phyloP scores from a whole-genome alignment of 2,329 filamentous ascomycete species.

The Biscogniauxia sp. region DNA sequence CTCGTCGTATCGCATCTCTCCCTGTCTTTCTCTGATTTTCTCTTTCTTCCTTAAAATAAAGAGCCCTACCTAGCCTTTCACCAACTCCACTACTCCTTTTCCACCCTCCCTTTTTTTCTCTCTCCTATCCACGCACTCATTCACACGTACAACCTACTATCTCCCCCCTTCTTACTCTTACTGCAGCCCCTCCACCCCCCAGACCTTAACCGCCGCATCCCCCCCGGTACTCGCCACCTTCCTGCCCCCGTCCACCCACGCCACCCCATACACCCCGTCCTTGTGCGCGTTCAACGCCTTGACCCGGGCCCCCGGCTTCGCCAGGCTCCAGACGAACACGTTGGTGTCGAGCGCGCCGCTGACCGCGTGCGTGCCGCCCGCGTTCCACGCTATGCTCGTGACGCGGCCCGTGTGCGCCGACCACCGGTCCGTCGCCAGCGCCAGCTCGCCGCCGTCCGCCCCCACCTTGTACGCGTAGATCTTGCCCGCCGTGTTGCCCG shows the following conservation, averaged over 20 bases:
- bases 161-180: constrained; percentile 28
- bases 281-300: constrained; percentile 90
- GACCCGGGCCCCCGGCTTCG: constrained; percentile 77
- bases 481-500: constrained; percentile 81
- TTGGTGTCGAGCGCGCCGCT: constrained; percentile 90
- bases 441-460: constrained; percentile 52
- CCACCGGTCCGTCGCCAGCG: constrained; percentile 73
- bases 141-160: too few species aligned
- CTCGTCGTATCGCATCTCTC: too few species aligned
- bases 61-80: too few species aligned
- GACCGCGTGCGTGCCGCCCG: constrained; percentile 71
- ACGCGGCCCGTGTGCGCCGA: constrained; percentile 60
- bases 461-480: constrained; percentile 74
- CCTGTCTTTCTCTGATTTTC: too few species aligned
- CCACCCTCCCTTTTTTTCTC: too few species aligned
- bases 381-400: constrained; percentile 70
- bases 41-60: too few species aligned
- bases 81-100: too few species aligned
- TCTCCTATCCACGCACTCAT: too few species aligned
- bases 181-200: constrained; percentile 63
- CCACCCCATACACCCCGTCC: constrained; percentile 86
- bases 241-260: constrained; percentile 66
- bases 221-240: constrained; percentile 78
- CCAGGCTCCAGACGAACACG: constrained; percentile 86
- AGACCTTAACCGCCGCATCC: constrained; percentile 89